Base-by-base conservation (phyloP, 2,329 filamentous ascomycete species). In the Paracamarosporium sp. region DNA sequence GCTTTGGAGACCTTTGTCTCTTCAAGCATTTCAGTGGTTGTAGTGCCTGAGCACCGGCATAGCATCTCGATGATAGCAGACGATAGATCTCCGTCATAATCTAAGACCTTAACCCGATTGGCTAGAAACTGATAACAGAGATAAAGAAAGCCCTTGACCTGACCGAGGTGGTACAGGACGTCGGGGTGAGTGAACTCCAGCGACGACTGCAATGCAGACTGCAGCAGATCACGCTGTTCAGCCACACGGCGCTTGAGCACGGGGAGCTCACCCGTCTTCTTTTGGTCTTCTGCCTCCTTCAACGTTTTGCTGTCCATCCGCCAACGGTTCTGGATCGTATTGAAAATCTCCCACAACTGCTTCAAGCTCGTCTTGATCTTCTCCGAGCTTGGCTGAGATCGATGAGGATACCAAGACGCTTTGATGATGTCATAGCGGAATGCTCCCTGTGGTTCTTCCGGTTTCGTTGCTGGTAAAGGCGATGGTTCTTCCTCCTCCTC, bases 1-100 rank as follows among this genome's bases (percentile, higher is more conserved):
- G 90, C 84, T 53, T 85, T 86, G 56, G 86, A 83, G 55, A 92
- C 85, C 67, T 90, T 90, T 38, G 87, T 84, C 59, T 85, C 87
- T 62, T 88, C 85, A 40, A 87, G 73, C 43, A 82, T 81, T 58
- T 84, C 86, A 62, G 83, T 85, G 47, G 82, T 86, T 40, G 88
- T 82, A 56, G 88, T 88, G 33, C 84, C 86, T 56, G 38, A 47
- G 47, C 87, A 86, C 54, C 83, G 78, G 5, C 86, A 83, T 72
- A 92, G 83, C 30, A 91, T 71, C 64, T 79, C 78, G 45, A 80
- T 77, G n/a, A 81, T 78, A 28, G 74, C 71, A 33, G 76, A 72
- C 12, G 78, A 62, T 8, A 83, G 64, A 17, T 69, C 56, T 33
- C 80, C 75, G 61, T 82, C 78, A 62, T 74, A 72, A 53, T 83